Evolutionary conservation across 306 rosid species (phyloP), one percentile per base, ranked within the genome.

Genomic region (Quercus berberidifolia): DNA sequence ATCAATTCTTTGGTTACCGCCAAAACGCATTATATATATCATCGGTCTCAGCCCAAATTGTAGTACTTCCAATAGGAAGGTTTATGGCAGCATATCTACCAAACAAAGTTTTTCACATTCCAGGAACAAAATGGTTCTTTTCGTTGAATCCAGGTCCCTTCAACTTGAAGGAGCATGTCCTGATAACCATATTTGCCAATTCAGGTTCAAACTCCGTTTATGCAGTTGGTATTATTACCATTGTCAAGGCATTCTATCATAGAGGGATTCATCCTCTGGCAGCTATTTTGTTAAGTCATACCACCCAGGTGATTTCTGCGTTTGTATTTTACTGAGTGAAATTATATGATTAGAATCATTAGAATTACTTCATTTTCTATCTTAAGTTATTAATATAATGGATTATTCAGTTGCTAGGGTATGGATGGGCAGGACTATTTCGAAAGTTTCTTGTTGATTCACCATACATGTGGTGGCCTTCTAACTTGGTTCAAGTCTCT

Each of bases 381-480:
- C 71, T 31, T 6, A 8, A 15, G 30, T 1, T 33, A 21, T 65
- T 49, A 12, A 49, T 12, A 30, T 33, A 5, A 11, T 18, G 78
- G 21, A 59, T 26, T 68, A 64, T 80, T 46, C 82, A 94, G 97
- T 82, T 94, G 97, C 94, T 92, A 82, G 98, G 98, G 5, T 94
- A 90, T 70, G 95, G 98, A 49, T 91, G 97, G 98, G 97, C 97
- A 78, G 98, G 98, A 6, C 13, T 92, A 18, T 94, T 90, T 83
- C 83, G 97, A 76, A 91, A 21, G 74, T 83, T 60, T 77, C 95
- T 94, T 17, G 93, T 94, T 31, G 97, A 94, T 62, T 94, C 98
- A 21, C 94, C 98, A 1, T 92, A 92, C 81, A 94, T 94, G 99
- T 94, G 97, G 97, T 94, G 99, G 97, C 99, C 99, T 4, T 2